Base-by-base conservation (phyloP, 352 stramenopile species). In the Thraustochytrium striatum region DNA sequence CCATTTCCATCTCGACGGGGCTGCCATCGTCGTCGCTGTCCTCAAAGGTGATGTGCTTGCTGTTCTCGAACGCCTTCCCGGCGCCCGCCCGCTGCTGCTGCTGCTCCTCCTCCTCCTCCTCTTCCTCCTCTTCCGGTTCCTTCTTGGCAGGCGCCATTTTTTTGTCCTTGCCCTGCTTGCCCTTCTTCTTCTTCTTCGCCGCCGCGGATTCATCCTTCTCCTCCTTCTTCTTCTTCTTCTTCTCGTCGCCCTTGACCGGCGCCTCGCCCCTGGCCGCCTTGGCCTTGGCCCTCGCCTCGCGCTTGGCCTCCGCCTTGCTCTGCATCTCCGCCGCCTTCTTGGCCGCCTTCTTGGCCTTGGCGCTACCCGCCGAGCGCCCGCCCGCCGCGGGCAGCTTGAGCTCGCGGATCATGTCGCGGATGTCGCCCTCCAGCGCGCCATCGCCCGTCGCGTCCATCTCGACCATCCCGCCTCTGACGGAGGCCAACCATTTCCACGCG, bases 61-160 rank as follows among this genome's bases (percentile, higher is more conserved):
- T 8, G 35, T 25, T 5, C 21, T 21, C 25, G 11, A 1, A 33
- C 0, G 11, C 59, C 8, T 52, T 9, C 7, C 53, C 13, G 9
- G n/a, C 59, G 57, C 25, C 57, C 32, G 13, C 9, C 11, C 0
- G 35, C 9, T 32, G 35, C 25, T 52, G 5, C 11, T 72, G 19
- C 16, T 68, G 13, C 11, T 75, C 65, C 1, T 39, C 65, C 30
- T 58, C n/a, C 3, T 72, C 65, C 11, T 75, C 50, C 19, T 75
- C 41, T 7, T 75, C 65, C 8, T 61, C 52, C 41, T 75, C 65
- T 0, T 75, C 65, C 16, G 28, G n/a, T 7, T 75, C 65, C 9
- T 61, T 43, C 41, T 75, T 43, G 25, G n/a, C n/a, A n/a, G n/a
- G n/a, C n/a, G n/a, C n/a, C n/a, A n/a, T n/a, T n/a, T 61, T 32